Evolutionary conservation across 352 stramenopile species (phyloP).

Genomic region (Phytophthora macrochlamydospora): DNA sequence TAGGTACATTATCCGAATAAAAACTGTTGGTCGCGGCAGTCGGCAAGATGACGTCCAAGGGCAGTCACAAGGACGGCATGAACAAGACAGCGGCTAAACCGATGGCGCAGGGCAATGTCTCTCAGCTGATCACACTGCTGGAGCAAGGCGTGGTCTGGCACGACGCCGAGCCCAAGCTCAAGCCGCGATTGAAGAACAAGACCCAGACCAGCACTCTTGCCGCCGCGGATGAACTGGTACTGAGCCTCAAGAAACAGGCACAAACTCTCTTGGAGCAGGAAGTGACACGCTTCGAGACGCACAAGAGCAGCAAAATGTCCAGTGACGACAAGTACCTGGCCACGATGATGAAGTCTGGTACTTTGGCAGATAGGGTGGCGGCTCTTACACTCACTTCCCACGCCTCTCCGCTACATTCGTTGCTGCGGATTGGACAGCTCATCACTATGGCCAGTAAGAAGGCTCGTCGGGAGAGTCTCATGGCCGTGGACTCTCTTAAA

Average conservation of each 20-base stretch:
- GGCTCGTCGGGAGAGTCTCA: constrained; percentile 84
- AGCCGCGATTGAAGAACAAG: constrained; percentile 29
- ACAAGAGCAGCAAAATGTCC: constrained; percentile 73
- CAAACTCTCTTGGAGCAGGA: constrained; percentile 66
- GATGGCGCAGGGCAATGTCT: constrained; percentile 19
- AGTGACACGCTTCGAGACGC: constrained; percentile 60
- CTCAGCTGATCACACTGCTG: constrained; percentile 37
- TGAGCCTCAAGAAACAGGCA: constrained; percentile 62
- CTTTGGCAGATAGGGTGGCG: constrained; percentile 90
- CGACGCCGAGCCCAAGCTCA: constrained; percentile 34
- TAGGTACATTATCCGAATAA: too few relatives aligned
- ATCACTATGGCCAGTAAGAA: constrained; percentile 92
- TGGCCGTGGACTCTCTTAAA: constrained; percentile 93
- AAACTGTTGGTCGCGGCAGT: constrained; percentile 7
- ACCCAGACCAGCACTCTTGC: constrained; percentile 14
- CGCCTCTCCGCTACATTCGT: constrained; percentile 76
- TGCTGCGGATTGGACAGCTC: constrained; percentile 80
- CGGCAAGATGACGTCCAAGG: constrained; percentile 17
- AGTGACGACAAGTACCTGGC: constrained; percentile 88
- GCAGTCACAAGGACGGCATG: neutral
- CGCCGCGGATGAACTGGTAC: constrained; percentile 44
- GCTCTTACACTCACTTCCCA: constrained; percentile 91
- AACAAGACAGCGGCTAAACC: neutral
- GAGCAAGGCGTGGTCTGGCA: constrained; percentile 48
- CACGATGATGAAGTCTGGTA: constrained; percentile 91